Evolutionary conservation across 768 basidiomycete genomes (phyloP).

Genomic region (Auricularia sp.): DNA sequence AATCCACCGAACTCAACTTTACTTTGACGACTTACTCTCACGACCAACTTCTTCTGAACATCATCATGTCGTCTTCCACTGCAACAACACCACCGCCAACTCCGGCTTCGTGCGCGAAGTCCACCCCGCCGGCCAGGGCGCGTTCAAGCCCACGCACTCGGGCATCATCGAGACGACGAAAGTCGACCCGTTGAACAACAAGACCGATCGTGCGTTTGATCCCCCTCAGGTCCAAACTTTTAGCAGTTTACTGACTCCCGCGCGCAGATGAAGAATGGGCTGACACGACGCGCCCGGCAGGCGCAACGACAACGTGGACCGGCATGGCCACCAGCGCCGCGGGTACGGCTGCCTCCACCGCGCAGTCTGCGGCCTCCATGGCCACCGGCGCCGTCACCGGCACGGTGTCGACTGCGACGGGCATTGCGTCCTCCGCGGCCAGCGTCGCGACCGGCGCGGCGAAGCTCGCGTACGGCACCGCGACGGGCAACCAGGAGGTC

Average conservation of each 20-base stretch:
- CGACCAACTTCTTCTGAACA: neutral
- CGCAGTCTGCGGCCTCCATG: constrained; percentile 1
- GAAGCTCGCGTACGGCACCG: constrained; percentile 28
- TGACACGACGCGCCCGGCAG: constrained; percentile 18
- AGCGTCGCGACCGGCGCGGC: constrained; percentile 24
- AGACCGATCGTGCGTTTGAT: constrained; percentile 27
- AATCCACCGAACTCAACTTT: too few relatives aligned
- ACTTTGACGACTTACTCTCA: too few relatives aligned
- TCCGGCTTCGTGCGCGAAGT: neutral
- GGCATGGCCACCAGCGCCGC: neutral
- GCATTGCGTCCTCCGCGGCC: constrained; percentile 16
- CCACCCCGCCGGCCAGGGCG: neutral
- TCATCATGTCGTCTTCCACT: neutral
- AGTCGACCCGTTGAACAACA: constrained; percentile 41
- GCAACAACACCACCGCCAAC: neutral
- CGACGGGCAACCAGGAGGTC: constrained; percentile 25
- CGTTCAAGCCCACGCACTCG: constrained; percentile 11
- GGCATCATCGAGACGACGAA: constrained; percentile 47
- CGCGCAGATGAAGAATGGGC: constrained; percentile 33
- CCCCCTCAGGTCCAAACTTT: too few relatives aligned
- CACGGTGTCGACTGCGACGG: constrained; percentile 9
- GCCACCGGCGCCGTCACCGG: constrained; percentile 3
- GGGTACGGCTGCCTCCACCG: neutral
- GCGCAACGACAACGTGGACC: neutral
- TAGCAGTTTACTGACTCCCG: neutral